Percentiles rank a stretch among this genome's conserved stretches.
phyloP scores from a whole-genome alignment of 2,329 filamentous ascomycete genomes.

The Tolypocladium ophioglossoides region DNA sequence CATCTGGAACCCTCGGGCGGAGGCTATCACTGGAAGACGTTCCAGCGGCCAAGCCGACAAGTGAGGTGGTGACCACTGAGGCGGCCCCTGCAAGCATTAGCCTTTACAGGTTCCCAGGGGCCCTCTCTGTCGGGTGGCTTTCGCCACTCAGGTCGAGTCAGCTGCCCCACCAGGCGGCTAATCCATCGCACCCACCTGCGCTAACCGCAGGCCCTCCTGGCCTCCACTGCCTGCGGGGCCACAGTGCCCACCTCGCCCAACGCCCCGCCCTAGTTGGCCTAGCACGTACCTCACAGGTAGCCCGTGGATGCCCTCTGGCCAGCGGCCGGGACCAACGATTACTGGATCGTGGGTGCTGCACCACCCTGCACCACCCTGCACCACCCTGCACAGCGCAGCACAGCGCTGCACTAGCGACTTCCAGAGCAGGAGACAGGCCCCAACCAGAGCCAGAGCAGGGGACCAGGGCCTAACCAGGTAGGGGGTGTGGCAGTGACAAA shows the following conservation, averaged over 20 bases:
- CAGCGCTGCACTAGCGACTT: background rate
- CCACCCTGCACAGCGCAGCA: no score
- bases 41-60: background rate
- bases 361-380: background rate
- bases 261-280: background rate
- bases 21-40: background rate
- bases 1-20: no score
- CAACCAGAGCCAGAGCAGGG: background rate
- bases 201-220: background rate
- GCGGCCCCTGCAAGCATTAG: background rate
- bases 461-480: background rate
- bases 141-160: slow-evolving; percentile 19
- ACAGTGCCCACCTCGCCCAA: background rate
- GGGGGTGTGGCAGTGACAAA: slow-evolving; percentile 1
- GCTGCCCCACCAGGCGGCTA: slow-evolving; percentile 19
- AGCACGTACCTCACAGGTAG: background rate
- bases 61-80: background rate
- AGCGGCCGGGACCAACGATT: background rate
- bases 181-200: slow-evolving; percentile 3
- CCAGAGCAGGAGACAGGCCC: background rate
- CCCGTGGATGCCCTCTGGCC: background rate
- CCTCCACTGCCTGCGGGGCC: background rate
- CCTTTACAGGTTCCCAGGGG: background rate
- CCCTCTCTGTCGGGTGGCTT: background rate
- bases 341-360: background rate